A percentile compares a stretch with the other conserved stretches of the same genome.
Evolutionary conservation across 495 filamentous ascomycete species (phyloP).

Genomic region (Haplographium delicatum): DNA sequence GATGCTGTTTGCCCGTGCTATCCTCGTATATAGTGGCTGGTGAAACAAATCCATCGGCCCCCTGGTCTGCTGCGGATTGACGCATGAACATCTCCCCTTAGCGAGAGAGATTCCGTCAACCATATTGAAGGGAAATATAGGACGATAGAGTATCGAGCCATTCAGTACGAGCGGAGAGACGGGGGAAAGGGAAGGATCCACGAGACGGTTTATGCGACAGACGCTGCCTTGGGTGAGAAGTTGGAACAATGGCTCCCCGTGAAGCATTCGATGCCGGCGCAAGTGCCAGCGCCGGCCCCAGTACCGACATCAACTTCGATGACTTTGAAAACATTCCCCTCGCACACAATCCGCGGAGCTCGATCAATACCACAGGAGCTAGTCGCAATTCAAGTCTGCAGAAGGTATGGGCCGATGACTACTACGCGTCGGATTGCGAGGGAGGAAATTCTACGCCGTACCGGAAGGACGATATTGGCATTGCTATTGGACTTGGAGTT

Average conservation of each 20-base stretch:
- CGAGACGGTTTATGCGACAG: not conserved
- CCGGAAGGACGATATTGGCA: no score
- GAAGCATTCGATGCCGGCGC: no score
- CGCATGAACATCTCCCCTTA: not conserved
- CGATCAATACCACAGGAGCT: not conserved
- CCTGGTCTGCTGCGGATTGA: no score
- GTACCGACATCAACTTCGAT: no score
- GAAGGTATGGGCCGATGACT: conserved; percentile 24
- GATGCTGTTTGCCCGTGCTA: no score
- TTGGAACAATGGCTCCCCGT: not conserved
- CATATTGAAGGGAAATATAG: not conserved
- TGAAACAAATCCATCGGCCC: no score
- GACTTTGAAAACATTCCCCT: no score
- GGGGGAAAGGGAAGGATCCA: not conserved
- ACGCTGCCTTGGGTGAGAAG: not conserved
- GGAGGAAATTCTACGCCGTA: not conserved
- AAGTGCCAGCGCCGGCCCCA: no score
- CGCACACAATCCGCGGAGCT: no score
- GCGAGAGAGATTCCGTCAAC: not conserved
- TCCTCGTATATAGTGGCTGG: no score
- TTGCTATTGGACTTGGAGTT: no score
- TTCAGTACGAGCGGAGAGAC: not conserved
- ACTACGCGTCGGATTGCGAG: conserved; percentile 3
- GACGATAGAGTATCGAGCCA: not conserved
- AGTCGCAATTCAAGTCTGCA: conserved; percentile 18